phyloP scores from a whole-genome alignment of 352 stramenopile genomes.

The Phytophthora pinifolia region DNA sequence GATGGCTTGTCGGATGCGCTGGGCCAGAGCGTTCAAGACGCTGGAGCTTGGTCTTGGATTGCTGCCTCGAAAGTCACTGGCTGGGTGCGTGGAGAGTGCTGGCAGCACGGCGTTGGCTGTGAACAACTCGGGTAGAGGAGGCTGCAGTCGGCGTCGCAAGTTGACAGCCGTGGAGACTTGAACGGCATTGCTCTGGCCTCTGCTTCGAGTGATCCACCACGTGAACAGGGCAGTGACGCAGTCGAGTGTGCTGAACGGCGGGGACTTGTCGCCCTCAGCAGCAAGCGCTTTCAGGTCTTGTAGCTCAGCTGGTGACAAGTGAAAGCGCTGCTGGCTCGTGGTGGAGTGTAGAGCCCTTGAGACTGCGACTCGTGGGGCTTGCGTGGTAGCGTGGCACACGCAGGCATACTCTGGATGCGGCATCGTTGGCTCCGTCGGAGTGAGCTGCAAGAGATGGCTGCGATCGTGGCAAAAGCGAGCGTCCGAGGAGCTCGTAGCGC shows the following conservation, averaged over 20 bases:
- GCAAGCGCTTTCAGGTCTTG: slow-evolving; percentile 4
- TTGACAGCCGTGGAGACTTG: slow-evolving; percentile 14
- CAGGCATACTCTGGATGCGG: slow-evolving; percentile 7
- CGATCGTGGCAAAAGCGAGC: neutral
- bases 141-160: slow-evolving; percentile 5
- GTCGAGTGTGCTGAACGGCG: slow-evolving; percentile 16
- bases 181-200: slow-evolving; percentile 4
- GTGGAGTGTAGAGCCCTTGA: neutral
- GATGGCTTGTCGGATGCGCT: slow-evolving; percentile 6
- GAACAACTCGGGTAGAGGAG: slow-evolving; percentile 2
- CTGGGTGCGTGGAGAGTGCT: slow-evolving; percentile 10
- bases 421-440: neutral
- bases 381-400: slow-evolving; percentile 1
- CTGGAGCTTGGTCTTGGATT: neutral
- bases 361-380: neutral
- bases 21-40: slow-evolving; percentile 2
- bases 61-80: neutral
- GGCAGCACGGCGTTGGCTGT: slow-evolving; percentile 9
- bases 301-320: slow-evolving; percentile 4
- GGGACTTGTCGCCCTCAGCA: neutral
- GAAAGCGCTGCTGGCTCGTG: slow-evolving; percentile 5
- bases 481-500: neutral
- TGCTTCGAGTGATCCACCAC: slow-evolving; percentile 11
- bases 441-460: neutral
- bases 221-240: slow-evolving; percentile 10